A percentile compares a stretch with the other conserved stretches of the same genome.
phyloP scores from a whole-genome alignment of 257 asterid genomes.

The Euphrasia confusa region DNA sequence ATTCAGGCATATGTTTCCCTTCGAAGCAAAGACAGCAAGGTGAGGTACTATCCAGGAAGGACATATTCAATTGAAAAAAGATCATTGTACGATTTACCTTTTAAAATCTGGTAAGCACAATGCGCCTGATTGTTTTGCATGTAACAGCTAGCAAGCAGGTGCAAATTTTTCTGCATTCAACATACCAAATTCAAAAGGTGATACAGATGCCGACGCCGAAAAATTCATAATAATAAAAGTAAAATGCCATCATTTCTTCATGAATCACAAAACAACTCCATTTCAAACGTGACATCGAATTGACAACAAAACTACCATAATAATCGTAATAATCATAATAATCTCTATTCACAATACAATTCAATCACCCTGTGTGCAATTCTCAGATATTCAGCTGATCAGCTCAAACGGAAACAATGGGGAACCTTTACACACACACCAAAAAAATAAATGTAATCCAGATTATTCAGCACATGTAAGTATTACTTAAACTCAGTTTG shows the following conservation, averaged over 20 bases:
- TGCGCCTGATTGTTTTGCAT: conserved; percentile 85
- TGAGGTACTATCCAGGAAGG: conserved; percentile 19
- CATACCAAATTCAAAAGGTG: conserved; percentile 20
- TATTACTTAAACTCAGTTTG: neutral
- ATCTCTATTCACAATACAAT: neutral
- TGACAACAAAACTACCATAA: neutral
- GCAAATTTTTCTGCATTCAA: conserved; percentile 68
- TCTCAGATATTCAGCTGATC: conserved; percentile 10
- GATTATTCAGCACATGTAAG: neutral
- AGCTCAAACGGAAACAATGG: conserved; percentile 17
- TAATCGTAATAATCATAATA: neutral
- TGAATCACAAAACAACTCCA: neutral
- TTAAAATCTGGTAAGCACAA: conserved; percentile 75
- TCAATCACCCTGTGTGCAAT: conserved; percentile 22
- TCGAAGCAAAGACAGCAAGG: conserved; percentile 30
- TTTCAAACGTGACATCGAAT: conserved; percentile 5
- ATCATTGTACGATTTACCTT: conserved; percentile 47
- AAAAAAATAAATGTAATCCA: too few species aligned
- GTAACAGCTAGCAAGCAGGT: conserved; percentile 87
- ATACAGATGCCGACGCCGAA: conserved; percentile 1
- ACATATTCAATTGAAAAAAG: conserved; percentile 10
- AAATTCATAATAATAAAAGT: neutral
- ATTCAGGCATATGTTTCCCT: conserved; percentile 73
- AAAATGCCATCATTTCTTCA: neutral
- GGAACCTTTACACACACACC: too few species aligned